A percentile compares a stretch with the other conserved stretches of the same genome.
Evolutionary conservation across 345 rosid species (phyloP).

Genomic region (Turnera subulata): DNA sequence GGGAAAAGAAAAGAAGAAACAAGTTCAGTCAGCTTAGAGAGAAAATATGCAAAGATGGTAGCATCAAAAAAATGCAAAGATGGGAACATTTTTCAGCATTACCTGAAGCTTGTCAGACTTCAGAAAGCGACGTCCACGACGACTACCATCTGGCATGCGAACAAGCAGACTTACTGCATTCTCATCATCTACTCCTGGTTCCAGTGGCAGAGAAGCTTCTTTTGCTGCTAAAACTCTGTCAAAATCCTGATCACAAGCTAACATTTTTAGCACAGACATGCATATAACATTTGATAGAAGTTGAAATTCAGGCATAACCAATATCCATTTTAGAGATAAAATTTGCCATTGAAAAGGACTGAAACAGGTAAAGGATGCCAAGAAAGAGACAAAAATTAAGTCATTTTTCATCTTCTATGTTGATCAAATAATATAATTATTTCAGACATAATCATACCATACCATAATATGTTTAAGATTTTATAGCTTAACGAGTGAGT

Average conservation of each 20-base stretch:
- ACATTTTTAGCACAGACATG: not conserved
- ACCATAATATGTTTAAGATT: too few species aligned
- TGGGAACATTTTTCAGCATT: conserved; percentile 2
- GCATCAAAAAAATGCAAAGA: too few species aligned
- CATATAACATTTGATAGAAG: not conserved
- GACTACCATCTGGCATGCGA: conserved; percentile 79
- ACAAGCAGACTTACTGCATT: conserved; percentile 61
- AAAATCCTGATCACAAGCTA: conserved; percentile 34
- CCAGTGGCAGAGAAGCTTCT: conserved; percentile 45
- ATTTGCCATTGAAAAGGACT: not conserved
- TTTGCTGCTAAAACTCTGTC: conserved; percentile 33
- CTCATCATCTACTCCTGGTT: conserved; percentile 58
- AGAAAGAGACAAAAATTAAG: not conserved
- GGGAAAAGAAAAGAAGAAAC: conserved; percentile 13
- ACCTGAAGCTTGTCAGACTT: conserved; percentile 82
- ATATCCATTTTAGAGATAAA: not conserved
- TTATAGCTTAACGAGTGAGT: too few species aligned
- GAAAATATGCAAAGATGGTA: not conserved
- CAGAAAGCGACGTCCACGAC: conserved; percentile 73
- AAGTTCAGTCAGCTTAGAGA: conserved; percentile 19
- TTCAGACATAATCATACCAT: too few species aligned
- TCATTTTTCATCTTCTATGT: not conserved
- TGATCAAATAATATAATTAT: not conserved
- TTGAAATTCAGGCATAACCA: not conserved
- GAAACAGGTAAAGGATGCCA: too few species aligned